Evolutionary conservation across 179 eudicot genomes (phyloP), one percentile per base, ranked within the genome.

Genomic region (Patellifolia procumbens): DNA sequence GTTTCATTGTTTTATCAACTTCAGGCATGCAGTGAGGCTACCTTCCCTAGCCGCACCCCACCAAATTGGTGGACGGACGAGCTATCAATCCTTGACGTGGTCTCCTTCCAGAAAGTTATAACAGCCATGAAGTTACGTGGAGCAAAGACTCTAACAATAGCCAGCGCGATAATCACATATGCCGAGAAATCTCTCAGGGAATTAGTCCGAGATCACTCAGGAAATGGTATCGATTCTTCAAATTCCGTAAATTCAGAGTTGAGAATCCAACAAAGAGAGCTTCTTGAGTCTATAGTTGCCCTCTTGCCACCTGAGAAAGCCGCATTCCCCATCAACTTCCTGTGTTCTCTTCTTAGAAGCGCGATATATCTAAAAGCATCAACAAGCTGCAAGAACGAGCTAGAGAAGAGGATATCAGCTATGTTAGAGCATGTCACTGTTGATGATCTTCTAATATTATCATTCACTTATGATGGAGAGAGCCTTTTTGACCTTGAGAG

Each of bases 1-100:
- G 31, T 72, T 28, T 28, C 43, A 61, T 53, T 70, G 68, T 69
- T 42, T 65, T 17, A 22, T 55, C 28, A 37, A 31, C 0, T 73
- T 37, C 85, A 96, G 99, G 97, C 91, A 31, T 91, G 96, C 63
- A 88, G 77, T 19, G 97, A 96, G 83, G 96, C 92, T 2, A 90
- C 85, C 74, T 90, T 89, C 70, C 97, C 96, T 2, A 90, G 91
- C 78, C 89, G 94, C 2, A 90, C 91, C 24, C 99, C 98, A 3
- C 94, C 96, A 51, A 93, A 93, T 52, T 93, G 99, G 99, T 96
- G 99, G 99, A 87, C 99, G 0, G 94, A 96, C 48, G 97, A 93
- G 81, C 77, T 93, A 24, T 67, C 97, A 2, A 82, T 92, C 83
- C 79, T 91, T 12, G 85, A 84, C 81, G 59, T 91, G 70, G 32